Evolutionary conservation across 768 basidiomycete genomes (phyloP).

Genomic region (Butyriboletus loyo): DNA sequence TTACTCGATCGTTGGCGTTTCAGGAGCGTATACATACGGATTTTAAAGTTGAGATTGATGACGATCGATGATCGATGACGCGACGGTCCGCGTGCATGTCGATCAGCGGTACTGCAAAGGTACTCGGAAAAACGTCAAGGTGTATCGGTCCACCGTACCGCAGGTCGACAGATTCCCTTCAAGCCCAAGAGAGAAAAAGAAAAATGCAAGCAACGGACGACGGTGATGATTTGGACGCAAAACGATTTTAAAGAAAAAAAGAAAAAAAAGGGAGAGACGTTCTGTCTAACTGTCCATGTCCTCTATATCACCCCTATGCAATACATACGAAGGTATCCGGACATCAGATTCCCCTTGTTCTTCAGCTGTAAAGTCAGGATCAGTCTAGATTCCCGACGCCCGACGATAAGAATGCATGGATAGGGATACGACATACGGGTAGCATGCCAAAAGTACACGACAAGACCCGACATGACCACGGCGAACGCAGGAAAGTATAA

Average conservation of each 20-base stretch:
- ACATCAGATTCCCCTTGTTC: slow-evolving; percentile 54
- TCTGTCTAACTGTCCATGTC: slow-evolving; percentile 12
- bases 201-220: background rate
- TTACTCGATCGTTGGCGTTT: too few species aligned
- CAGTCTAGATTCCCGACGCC: background rate
- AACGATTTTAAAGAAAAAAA: too few species aligned
- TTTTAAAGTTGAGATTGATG: too few species aligned
- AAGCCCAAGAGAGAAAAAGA: too few species aligned
- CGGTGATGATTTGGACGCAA: background rate
- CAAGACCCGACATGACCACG: slow-evolving; percentile 65
- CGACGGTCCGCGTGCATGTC: too few species aligned
- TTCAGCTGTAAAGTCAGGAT: slow-evolving; percentile 48
- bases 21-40: too few species aligned
- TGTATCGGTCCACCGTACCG: too few species aligned
- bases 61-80: too few species aligned
- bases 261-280: background rate
- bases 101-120: too few species aligned
- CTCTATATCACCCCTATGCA: slow-evolving; percentile 3
- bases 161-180: too few species aligned
- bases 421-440: slow-evolving; percentile 59
- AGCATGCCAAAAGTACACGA: slow-evolving; percentile 83
- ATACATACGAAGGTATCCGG: slow-evolving; percentile 22
- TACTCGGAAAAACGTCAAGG: too few species aligned
- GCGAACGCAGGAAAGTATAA: slow-evolving; percentile 81
- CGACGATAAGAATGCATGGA: background rate